phyloP scores from a whole-genome alignment of 371 early-diverging fungal species.

The Mortierella sp. region DNA sequence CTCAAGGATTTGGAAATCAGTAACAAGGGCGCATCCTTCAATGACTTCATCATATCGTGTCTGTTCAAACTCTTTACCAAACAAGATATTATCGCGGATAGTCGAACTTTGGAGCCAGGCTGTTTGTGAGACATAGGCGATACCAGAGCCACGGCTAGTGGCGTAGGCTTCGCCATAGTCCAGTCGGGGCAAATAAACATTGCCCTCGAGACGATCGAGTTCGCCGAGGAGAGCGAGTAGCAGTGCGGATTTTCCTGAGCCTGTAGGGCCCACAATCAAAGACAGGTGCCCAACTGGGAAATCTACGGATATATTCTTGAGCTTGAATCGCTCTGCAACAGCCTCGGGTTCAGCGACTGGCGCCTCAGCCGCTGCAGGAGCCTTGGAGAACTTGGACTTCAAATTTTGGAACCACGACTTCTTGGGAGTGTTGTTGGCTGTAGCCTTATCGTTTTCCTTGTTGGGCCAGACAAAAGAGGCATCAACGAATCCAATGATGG shows the following conservation, averaged over 20 bases:
- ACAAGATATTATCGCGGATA: constrained; percentile 86
- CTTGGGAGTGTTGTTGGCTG: constrained; percentile 13
- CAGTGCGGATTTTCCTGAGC: constrained; percentile 85
- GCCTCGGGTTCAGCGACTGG: constrained; percentile 22
- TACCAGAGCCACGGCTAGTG: constrained; percentile 53
- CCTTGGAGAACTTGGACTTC: constrained; percentile 27
- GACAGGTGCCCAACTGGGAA: constrained; percentile 77
- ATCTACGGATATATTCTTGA: constrained; percentile 67
- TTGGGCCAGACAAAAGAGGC: constrained; percentile 67
- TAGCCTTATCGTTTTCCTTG: constrained; percentile 35
- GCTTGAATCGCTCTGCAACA: constrained; percentile 47
- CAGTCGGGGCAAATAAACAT: constrained; percentile 62
- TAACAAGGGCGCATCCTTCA: constrained; percentile 68
- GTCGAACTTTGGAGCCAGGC: constrained; percentile 91
- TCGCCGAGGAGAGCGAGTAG: constrained; percentile 75
- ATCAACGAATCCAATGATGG: constrained; percentile 62
- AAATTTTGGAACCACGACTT: constrained; percentile 32
- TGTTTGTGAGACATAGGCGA: constrained; percentile 86
- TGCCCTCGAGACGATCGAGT: constrained; percentile 60
- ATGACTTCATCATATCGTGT: constrained; percentile 76
- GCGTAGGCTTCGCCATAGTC: constrained; percentile 43
- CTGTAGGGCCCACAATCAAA: constrained; percentile 83
- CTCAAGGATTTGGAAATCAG: constrained; percentile 82
- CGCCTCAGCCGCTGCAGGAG: constrained; percentile 9
- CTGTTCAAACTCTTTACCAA: constrained; percentile 77